Evolutionary conservation across 345 rosid genomes (phyloP).

Genomic region (Moricandia arvensis): DNA sequence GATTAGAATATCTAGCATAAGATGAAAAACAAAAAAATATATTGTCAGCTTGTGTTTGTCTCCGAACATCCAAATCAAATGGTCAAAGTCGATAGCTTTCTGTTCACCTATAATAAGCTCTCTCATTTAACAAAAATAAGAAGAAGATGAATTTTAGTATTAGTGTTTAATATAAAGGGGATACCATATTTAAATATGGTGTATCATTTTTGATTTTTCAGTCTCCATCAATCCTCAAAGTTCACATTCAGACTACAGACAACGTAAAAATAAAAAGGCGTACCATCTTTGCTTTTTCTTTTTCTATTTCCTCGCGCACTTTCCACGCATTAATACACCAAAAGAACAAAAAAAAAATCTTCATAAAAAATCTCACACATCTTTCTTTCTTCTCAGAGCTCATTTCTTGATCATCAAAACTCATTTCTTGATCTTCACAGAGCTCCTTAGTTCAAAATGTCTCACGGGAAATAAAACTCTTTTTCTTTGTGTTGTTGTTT

Average conservation of each 20-base stretch:
- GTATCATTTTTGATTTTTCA: slow-evolving; percentile 7
- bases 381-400: not conserved
- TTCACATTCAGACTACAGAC: slow-evolving; percentile 30
- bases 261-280: slow-evolving; percentile 34
- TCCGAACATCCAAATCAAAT: slow-evolving; percentile 21
- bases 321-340: slow-evolving; percentile 33
- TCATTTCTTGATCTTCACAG: slow-evolving; percentile 17
- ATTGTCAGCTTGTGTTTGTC: slow-evolving; percentile 30
- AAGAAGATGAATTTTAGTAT: not conserved
- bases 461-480: not conserved
- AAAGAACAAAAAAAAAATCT: not conserved
- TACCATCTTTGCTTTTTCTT: slow-evolving; percentile 35
- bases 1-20: not conserved
- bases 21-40: not conserved
- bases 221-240: slow-evolving; percentile 36
- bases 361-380: slow-evolving; percentile 9
- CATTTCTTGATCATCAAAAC: not conserved
- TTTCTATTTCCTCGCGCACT: slow-evolving; percentile 15
- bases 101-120: not conserved
- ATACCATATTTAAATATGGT: slow-evolving; percentile 1
- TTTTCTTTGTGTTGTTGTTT: not conserved
- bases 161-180: not conserved
- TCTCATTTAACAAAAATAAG: not conserved
- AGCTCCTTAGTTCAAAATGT: slow-evolving; percentile 1
- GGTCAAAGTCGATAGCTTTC: slow-evolving; percentile 7